Conservation (phyloP, 345 rosid genomes). For the Sonneratia caseolaris region DNA sequence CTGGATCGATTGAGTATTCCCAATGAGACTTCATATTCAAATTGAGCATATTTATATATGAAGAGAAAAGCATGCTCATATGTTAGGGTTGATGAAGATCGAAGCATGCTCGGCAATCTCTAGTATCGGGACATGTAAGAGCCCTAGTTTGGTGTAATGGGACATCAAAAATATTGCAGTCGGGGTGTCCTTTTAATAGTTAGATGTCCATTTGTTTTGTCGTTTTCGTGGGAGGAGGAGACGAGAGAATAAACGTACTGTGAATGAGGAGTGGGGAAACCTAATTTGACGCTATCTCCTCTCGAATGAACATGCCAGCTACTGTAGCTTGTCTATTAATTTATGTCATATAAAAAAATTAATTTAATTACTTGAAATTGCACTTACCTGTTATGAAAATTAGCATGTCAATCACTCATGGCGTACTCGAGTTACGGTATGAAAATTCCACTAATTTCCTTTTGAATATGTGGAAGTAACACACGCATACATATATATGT, state of each 20-base stretch:
- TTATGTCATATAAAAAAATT: no score
- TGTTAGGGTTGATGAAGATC: not conserved
- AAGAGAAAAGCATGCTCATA: no score
- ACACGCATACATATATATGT: no score
- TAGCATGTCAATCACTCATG: no score
- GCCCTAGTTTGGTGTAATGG: not conserved
- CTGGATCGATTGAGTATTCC: no score
- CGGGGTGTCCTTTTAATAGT: constrained; percentile 24
- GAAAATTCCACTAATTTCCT: no score
- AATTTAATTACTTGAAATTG: no score
- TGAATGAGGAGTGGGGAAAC: constrained; percentile 17
- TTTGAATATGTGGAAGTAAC: no score
- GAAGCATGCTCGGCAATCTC: constrained; percentile 10
- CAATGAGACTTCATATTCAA: no score
- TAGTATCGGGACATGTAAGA: not conserved
- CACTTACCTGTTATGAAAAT: no score
- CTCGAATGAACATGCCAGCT: constrained; percentile 24
- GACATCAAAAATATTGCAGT: not conserved
- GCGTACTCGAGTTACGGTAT: no score
- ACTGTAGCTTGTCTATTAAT: constrained; percentile 14
- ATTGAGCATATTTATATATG: no score
- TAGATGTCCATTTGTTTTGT: constrained; percentile 11
- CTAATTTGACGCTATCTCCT: constrained; percentile 21
- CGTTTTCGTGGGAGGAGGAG: not conserved
- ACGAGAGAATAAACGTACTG: not conserved